phyloP scores from a whole-genome alignment of 768 basidiomycete genomes.

The Trametes elegans region DNA sequence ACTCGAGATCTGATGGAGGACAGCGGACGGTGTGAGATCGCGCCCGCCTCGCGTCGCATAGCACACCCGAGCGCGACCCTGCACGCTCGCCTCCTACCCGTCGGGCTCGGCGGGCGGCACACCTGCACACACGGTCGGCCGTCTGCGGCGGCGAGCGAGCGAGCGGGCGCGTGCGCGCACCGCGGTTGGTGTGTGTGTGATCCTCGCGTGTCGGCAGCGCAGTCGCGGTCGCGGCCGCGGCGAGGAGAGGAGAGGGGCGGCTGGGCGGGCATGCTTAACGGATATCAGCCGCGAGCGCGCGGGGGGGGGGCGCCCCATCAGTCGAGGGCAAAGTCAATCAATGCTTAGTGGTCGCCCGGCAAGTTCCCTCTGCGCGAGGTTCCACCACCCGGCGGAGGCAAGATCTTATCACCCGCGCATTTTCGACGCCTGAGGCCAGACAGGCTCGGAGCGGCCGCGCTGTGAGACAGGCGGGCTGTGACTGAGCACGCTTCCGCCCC shows the following conservation, averaged over 20 bases:
- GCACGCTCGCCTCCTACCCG: not conserved
- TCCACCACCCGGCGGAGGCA: too few relatives aligned
- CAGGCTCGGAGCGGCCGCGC: too few relatives aligned
- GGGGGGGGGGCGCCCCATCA: too few relatives aligned
- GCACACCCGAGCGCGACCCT: not conserved
- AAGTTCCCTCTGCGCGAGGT: too few relatives aligned
- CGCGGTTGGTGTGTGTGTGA: not conserved
- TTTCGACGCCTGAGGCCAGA: too few relatives aligned
- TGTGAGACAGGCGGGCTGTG: too few relatives aligned
- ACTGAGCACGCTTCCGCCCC: too few relatives aligned
- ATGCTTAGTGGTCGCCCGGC: too few relatives aligned
- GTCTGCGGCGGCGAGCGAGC: not conserved
- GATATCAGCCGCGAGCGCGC: not conserved
- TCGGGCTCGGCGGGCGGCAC: not conserved
- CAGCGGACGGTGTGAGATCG: not conserved
- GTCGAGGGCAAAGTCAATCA: not conserved
- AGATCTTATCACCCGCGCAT: too few relatives aligned
- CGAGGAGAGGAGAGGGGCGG: too few relatives aligned
- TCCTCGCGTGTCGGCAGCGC: not conserved
- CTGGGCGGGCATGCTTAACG: not conserved
- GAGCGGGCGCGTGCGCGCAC: not conserved
- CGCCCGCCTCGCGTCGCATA: not conserved
- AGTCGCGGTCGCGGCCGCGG: too few relatives aligned
- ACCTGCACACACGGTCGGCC: not conserved
- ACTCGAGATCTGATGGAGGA: slow-evolving; percentile 1